Evolutionary conservation across 1,139 yeast species (phyloP), one percentile per base, ranked within the genome.

Genomic region (Tardiomyces blankii): DNA sequence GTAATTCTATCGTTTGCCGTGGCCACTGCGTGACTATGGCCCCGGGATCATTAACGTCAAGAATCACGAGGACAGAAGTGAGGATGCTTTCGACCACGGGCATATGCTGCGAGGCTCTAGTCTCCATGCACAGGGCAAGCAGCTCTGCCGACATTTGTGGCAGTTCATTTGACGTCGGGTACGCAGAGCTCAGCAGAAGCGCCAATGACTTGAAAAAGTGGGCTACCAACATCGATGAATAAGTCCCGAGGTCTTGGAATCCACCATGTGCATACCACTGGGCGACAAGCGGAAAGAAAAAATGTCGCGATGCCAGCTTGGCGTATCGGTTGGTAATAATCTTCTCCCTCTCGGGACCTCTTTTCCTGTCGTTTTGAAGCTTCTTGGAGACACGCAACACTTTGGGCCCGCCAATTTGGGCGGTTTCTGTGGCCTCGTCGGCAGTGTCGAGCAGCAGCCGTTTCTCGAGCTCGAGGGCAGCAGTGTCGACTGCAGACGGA

Each of bases 211-310:
- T 73, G 45, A 82, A 55, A 57, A 72, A 81, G 57, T 82, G 89
- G 0, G 78, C 73, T 30, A 70, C 67, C 38, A 82, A 63, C 1
- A 81, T 56, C 0, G 78, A 69, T 0, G 82, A 74, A 56, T 77
- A 78, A 39, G 68, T 70, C 0, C 84, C 84, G 43, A 76, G 67
- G 18, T 46, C 49, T 16, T 46, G 49, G 32, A 48, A 47, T 32
- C 51, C 47, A 3, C 57, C 57, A 8, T 53, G 16, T 49, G 49
- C 52, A 38, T 47, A 53, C 19, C 44, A 70, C 13, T 72, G 71
- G 51, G 75, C 70, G 82, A 83, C 79, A 46, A 83, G 65, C 1
- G 88, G 82, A 53, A 73, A 79, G 54, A 71, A 80, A 48, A 80
- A 72, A 25, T 62, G 57, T 1, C 66, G 60, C 1, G 75, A 71